phyloP scores from a whole-genome alignment of 2,329 filamentous ascomycete genomes.

The Fulvia fulva region DNA sequence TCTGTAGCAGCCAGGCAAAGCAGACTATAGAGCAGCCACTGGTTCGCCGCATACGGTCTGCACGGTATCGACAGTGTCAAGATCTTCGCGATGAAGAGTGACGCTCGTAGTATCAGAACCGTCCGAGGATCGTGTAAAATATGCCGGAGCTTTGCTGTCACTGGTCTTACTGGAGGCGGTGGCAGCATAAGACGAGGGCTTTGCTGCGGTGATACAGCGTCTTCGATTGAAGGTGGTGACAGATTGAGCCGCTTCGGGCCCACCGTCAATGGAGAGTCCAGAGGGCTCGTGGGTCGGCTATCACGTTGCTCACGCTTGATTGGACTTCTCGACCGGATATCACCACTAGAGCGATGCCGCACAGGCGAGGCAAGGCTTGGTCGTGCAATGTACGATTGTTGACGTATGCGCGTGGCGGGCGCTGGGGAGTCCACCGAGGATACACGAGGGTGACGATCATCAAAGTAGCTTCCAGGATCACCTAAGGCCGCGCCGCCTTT shows the following conservation, averaged over 20 bases:
- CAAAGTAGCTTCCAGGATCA: conserved; percentile 26
- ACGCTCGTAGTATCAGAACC: conserved; percentile 46
- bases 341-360: conserved; percentile 18
- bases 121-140: conserved; percentile 33
- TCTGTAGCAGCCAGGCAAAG: conserved; percentile 67
- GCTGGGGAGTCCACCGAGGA: conserved; percentile 41
- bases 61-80: conserved; percentile 63
- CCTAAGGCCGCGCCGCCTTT: conserved; percentile 51
- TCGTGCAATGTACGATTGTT: conserved; percentile 21
- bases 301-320: conserved; percentile 13
- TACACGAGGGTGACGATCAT: conserved; percentile 35
- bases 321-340: conserved; percentile 15
- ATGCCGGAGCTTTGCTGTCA: conserved; percentile 32
- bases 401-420: conserved; percentile 18
- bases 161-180: conserved; percentile 28
- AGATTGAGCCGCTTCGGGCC: conserved; percentile 5
- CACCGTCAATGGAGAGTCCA: conserved; percentile 6
- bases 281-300: conserved; percentile 12
- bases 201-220: conserved; percentile 18
- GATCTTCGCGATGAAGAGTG: conserved; percentile 66
- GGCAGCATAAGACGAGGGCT: conserved; percentile 36
- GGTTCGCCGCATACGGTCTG: conserved; percentile 64
- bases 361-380: conserved; percentile 18
- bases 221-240: conserved; percentile 1
- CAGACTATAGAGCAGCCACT: conserved; percentile 63